Evolutionary conservation across 495 filamentous ascomycete species (phyloP), one percentile per base, ranked within the genome.

Genomic region (Daldinia decipiens): DNA sequence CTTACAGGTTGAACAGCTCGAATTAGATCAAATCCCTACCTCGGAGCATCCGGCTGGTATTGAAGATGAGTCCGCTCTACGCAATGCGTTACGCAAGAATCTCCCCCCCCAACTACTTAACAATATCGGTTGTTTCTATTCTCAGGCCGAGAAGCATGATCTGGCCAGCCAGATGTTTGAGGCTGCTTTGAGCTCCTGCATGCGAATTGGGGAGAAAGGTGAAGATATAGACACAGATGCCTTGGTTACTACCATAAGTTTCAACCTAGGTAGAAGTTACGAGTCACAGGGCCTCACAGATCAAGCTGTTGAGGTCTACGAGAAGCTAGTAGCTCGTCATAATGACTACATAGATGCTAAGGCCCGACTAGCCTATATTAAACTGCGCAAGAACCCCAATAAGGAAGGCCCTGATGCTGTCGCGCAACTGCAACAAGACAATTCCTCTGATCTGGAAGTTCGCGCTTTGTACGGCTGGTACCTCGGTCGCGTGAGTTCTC

Each of bases 51-150:
- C 90, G 1, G 82, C 90, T 36, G 89, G 86, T n/a, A 76, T 82
- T 0, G 87, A 90, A 21, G 83, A 90, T 50, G 85, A 86, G 36
- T 84, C 86, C n/a, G 83, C 86, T 29, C 72, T 87, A 27, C 87
- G 86, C 59, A 81, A 83, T 32, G 81, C 81, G 27, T 82, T 95
- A 34, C 88, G 93, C 36, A 89, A 93, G 76, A 82, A 88, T 65
- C 82, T 98, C 0, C 91, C 94, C 4, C 93, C 96, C 1, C 94
- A 98, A 77, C 83, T 99, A 1, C 87, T 98, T 45, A 98, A 97
- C 83, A 98, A 99, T 74, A 96, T 99, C 78, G 95, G 93, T 3
- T 95, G 93, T 77, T 97, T 98, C 82, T 86, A 96, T 67, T 98
- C 92, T 71, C 93, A 96, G 71, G 83, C 87, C 0, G 96, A 96